Conservation (phyloP, 2,329 filamentous ascomycete genomes). For the Hymenoscyphus fructigenus region DNA sequence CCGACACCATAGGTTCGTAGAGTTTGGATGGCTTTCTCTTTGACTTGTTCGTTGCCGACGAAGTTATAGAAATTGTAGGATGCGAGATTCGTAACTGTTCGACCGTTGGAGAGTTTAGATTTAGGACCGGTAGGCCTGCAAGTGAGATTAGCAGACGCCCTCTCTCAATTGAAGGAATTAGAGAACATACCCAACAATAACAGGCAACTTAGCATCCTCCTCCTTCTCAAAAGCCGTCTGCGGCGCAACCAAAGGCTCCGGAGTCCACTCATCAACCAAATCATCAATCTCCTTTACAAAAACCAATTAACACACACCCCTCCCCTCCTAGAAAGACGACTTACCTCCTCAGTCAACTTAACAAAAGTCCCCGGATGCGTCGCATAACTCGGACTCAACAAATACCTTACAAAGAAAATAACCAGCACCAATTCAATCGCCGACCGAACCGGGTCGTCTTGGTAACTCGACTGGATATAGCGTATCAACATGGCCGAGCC, state of each 20-base stretch:
- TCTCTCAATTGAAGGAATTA: background rate
- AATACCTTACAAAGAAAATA: slow-evolving; percentile 91
- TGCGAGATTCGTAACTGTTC: slow-evolving; percentile 88
- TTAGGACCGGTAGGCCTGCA: slow-evolving; percentile 82
- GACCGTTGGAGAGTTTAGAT: slow-evolving; percentile 82
- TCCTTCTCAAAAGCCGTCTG: slow-evolving; percentile 73
- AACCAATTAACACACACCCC: background rate
- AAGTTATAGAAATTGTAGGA: slow-evolving; percentile 99
- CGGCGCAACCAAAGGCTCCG: slow-evolving; percentile 81
- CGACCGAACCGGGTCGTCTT: slow-evolving; percentile 92
- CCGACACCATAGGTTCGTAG: slow-evolving; percentile 95
- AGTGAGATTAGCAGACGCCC: slow-evolving; percentile 11
- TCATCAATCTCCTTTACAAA: slow-evolving; percentile 80
- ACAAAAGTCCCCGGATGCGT: slow-evolving; percentile 89
- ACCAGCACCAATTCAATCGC: slow-evolving; percentile 92
- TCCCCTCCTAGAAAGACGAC: slow-evolving; percentile 20
- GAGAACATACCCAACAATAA: slow-evolving; percentile 75
- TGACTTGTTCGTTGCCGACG: slow-evolving; percentile 85
- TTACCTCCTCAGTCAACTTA: slow-evolving; percentile 76
- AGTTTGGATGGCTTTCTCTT: slow-evolving; percentile 92
- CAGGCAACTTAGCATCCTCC: slow-evolving; percentile 80
- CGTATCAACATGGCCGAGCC: slow-evolving; percentile 92
- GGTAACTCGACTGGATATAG: slow-evolving; percentile 96
- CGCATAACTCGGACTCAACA: slow-evolving; percentile 88
- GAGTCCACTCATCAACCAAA: slow-evolving; percentile 92